Evolutionary conservation across 495 filamentous ascomycete genomes (phyloP).

Genomic region (Hypoxylon subgilvum): DNA sequence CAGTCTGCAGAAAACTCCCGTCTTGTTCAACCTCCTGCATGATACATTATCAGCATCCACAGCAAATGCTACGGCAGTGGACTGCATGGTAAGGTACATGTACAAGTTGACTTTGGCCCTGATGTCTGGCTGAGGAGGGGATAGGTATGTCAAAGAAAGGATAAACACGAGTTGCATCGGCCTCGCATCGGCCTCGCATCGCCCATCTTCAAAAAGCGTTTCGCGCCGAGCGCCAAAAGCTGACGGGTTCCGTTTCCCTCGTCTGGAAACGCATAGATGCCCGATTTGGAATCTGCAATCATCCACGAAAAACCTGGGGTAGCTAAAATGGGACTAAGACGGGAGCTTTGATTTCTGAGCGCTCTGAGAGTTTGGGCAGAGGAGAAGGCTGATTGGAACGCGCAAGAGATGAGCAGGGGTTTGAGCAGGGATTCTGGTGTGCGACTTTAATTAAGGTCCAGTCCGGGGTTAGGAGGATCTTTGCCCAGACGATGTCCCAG

Average conservation of each 20-base stretch:
- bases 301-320: slow-evolving; percentile 35
- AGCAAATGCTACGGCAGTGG: slow-evolving; percentile 11
- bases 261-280: slow-evolving; percentile 7
- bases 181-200: too few relatives aligned
- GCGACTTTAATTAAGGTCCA: slow-evolving; percentile 33
- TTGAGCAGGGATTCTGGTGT: slow-evolving; percentile 21
- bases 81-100: too few relatives aligned
- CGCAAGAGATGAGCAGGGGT: slow-evolving; percentile 12
- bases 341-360: slow-evolving; percentile 17
- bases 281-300: slow-evolving; percentile 33
- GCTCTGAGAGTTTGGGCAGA: slow-evolving; percentile 21
- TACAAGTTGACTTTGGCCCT: too few relatives aligned
- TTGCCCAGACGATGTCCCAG: background rate
- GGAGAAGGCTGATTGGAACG: slow-evolving; percentile 22
- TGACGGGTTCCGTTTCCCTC: too few relatives aligned
- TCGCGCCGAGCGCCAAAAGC: too few relatives aligned
- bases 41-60: slow-evolving; percentile 37
- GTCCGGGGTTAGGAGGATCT: slow-evolving; percentile 21
- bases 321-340: slow-evolving; percentile 14
- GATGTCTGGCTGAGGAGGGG: too few relatives aligned
- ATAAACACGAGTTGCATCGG: too few relatives aligned
- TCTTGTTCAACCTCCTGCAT: slow-evolving; percentile 32
- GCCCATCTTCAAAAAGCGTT: too few relatives aligned
- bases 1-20: slow-evolving; percentile 35
- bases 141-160: too few relatives aligned